A percentile compares a stretch with the other conserved stretches of the same genome.
These are phyloP conservation scores for Tinospora cordifolia DNA, from an alignment of 164 flowering plant species.

Conservation along the genomic window DNA sequence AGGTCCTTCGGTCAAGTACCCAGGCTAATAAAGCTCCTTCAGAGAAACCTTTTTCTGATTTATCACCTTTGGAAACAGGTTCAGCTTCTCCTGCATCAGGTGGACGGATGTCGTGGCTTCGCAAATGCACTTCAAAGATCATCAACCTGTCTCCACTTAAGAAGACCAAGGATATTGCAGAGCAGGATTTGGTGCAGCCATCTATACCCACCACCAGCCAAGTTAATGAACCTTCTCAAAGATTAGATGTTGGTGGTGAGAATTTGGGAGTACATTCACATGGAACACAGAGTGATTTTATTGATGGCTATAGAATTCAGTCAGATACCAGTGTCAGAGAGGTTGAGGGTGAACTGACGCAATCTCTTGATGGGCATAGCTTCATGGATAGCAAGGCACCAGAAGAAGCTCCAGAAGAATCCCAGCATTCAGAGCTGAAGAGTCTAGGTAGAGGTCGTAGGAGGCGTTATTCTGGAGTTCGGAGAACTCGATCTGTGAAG, in stretches of 20 bases:
- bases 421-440: conserved; percentile 38
- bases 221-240: conserved; percentile 1
- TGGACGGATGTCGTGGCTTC: conserved; percentile 15
- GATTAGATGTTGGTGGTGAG: conserved; percentile 12
- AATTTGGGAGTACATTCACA: conserved; percentile 19
- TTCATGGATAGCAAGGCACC: conserved; percentile 20
- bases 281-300: conserved; percentile 24
- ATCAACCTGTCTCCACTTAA: conserved; percentile 24
- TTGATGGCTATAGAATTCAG: conserved; percentile 20
- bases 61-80: conserved; percentile 3
- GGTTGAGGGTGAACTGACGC: conserved; percentile 19
- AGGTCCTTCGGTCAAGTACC: conserved; percentile 28
- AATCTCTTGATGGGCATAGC: conserved; percentile 33
- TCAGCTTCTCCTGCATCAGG: conserved; percentile 7
- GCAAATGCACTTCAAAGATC: conserved; percentile 11
- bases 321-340: conserved; percentile 21
- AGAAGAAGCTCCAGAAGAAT: conserved; percentile 39
- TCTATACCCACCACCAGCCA: background rate
- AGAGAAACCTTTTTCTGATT: conserved; percentile 7
- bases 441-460: conserved; percentile 28
- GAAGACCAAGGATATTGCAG: conserved; percentile 10
- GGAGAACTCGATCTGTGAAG: conserved; percentile 54
- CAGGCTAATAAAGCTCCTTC: conserved; percentile 19
- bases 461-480: conserved; percentile 28
- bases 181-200: conserved; percentile 5